Evolutionary conservation across 148 eudicot species (phyloP), one percentile per base, ranked within the genome.

Genomic region (Selenicereus undatus): DNA sequence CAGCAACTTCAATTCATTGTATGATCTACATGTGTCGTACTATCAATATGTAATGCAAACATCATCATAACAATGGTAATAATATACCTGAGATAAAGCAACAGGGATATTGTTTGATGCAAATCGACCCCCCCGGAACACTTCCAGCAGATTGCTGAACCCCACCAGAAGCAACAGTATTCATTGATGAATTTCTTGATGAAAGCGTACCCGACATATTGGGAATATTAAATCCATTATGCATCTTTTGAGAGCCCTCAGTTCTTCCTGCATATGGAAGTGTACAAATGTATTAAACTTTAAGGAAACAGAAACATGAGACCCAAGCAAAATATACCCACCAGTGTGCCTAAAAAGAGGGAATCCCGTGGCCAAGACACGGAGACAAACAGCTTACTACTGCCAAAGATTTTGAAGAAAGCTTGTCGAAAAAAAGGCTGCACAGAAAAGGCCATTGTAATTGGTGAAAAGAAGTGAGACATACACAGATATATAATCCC

Each of bases 81-180:
- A 32, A 79, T 35, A 43, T 81, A 91, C 98, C 96, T 95, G 97
- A 76, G 96, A 93, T 70, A 95, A 86, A 78, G 84, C 93, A 79
- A 83, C 92, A 52, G 97, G 94, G 76, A 94, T 78, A 83, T 90
- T 93, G 80, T 90, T 95, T 81, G 98, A 90, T 75, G 88, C 84
- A 89, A 90, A 95, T 70, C 98, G 89, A 18, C 96, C 98, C 83
- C n/a, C 94, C 86, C 51, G 94, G 88, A 84, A 95, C 91, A 83
- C 73, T 91, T 39, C 92, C 94, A 54, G 86, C 79, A n/a, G 91
- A 88, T 86, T 95, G 97, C 77, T 93, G 98, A 85, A 93, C 86
- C 73, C 92, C 97, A 84, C 93, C 93, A 74, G 98, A 93, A 74
- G 92, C 93, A 72, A 93, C 87, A 69, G 83, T 93, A 81, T 88